These are phyloP conservation scores for Tephrocybe sp. DNA, from an alignment of 768 basidiomycete genomes.

Conservation along the genomic window DNA sequence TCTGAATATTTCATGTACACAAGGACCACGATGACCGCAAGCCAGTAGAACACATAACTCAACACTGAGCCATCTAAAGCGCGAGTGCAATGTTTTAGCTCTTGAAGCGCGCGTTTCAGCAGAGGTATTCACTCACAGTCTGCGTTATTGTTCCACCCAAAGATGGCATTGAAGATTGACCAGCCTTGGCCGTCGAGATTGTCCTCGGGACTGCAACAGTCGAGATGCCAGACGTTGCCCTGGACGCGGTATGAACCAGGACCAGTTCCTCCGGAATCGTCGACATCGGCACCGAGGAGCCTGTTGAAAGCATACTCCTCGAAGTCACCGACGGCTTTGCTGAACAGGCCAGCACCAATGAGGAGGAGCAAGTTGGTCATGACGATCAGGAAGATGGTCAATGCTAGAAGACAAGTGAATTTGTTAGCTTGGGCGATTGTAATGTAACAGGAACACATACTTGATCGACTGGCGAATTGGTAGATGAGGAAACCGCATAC, in stretches of 20 bases:
- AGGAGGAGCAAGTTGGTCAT: constrained; percentile 93
- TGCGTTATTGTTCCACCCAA: constrained; percentile 91
- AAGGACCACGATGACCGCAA: constrained; percentile 71
- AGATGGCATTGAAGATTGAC: constrained; percentile 81
- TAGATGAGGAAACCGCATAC: constrained; percentile 78
- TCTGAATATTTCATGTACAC: constrained; percentile 66
- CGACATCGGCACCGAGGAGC: constrained; percentile 73
- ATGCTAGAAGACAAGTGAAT: constrained; percentile 38
- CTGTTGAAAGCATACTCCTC: constrained; percentile 65
- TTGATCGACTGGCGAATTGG: constrained; percentile 71
- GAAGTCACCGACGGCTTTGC: constrained; percentile 73
- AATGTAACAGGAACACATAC: constrained; percentile 34
- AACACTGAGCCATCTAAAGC: constrained; percentile 69
- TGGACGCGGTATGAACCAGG: constrained; percentile 83
- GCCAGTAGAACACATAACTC: constrained; percentile 92
- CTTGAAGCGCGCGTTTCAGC: background rate
- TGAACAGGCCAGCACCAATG: constrained; percentile 93
- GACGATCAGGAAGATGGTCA: constrained; percentile 84
- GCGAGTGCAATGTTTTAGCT: no score
- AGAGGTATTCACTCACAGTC: constrained; percentile 51
- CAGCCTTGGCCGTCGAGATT: constrained; percentile 57
- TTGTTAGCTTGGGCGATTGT: no score
- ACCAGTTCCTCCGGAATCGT: constrained; percentile 67
- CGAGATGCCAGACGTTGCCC: constrained; percentile 86
- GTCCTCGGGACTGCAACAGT: constrained; percentile 74